Evolutionary conservation across 1,284 basidiomycete species (phyloP).

Genomic region (Ustilago loliicola): DNA sequence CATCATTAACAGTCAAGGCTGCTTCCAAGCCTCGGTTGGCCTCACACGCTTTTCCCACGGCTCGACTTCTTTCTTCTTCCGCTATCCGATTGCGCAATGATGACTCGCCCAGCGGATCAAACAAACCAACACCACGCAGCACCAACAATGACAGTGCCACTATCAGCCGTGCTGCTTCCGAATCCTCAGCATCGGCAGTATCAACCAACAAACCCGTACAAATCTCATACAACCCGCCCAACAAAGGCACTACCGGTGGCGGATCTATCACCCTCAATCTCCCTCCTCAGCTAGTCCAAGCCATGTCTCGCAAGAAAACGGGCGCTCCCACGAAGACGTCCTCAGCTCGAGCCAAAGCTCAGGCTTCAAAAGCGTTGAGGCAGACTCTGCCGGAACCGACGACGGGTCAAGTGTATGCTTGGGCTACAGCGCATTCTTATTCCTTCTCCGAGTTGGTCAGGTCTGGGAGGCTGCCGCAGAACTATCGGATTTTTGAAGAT

Average conservation of each 20-base stretch:
- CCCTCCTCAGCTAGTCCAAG: conserved; percentile 41
- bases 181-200: conserved; percentile 9
- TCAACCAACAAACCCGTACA: conserved; percentile 40
- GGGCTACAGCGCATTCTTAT: conserved; percentile 65
- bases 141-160: not conserved
- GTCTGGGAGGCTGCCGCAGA: conserved; percentile 52
- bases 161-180: conserved; percentile 11
- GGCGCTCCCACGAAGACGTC: conserved; percentile 37
- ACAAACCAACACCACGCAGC: not conserved
- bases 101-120: conserved; percentile 11
- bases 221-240: conserved; percentile 42
- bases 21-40: conserved; percentile 11
- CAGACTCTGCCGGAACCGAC: conserved; percentile 45
- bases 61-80: conserved; percentile 21
- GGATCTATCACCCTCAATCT: conserved; percentile 52
- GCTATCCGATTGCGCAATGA: conserved; percentile 22
- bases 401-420: conserved; percentile 60
- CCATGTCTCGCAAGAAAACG: conserved; percentile 45
- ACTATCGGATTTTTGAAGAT: conserved; percentile 63
- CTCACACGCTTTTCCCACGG: not conserved
- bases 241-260: conserved; percentile 34
- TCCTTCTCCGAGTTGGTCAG: conserved; percentile 57
- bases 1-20: conserved; percentile 13
- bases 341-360: conserved; percentile 48
- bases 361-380: conserved; percentile 46